Conservation (phyloP, 2,329 filamentous ascomycete genomes). For the Fonsecaea pedrosoi region DNA sequence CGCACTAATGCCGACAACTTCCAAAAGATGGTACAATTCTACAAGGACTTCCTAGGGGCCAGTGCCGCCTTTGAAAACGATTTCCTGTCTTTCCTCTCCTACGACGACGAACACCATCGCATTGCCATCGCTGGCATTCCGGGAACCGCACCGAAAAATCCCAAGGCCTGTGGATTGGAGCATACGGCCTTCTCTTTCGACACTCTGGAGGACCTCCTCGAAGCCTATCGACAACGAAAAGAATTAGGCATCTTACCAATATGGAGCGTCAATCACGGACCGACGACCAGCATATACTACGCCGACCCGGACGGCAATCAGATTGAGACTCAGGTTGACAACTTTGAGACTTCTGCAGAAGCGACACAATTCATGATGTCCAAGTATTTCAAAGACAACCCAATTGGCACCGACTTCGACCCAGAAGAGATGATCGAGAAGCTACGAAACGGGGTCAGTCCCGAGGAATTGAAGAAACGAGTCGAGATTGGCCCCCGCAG, state of each 20-base stretch:
- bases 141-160: constrained; percentile 22
- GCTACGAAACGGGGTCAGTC: not conserved
- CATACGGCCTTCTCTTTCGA: constrained; percentile 11
- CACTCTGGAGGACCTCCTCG: constrained; percentile 37
- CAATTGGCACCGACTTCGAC: constrained; percentile 26
- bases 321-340: constrained; percentile 51
- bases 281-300: constrained; percentile 58
- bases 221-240: constrained; percentile 46
- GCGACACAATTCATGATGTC: constrained; percentile 14
- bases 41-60: constrained; percentile 20
- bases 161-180: not conserved
- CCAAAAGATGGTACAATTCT: constrained; percentile 18
- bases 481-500: not conserved
- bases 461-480: constrained; percentile 1
- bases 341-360: constrained; percentile 12
- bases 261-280: constrained; percentile 58
- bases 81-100: constrained; percentile 15
- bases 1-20: constrained; percentile 19
- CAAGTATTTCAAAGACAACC: constrained; percentile 18
- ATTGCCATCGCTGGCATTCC: constrained; percentile 49
- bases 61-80: constrained; percentile 12
- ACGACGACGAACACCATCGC: constrained; percentile 46
- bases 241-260: constrained; percentile 41
- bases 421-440: constrained; percentile 14
- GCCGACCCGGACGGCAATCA: constrained; percentile 57